Conservation (phyloP, 164 flowering plant species). For the Umbellularia californica region DNA sequence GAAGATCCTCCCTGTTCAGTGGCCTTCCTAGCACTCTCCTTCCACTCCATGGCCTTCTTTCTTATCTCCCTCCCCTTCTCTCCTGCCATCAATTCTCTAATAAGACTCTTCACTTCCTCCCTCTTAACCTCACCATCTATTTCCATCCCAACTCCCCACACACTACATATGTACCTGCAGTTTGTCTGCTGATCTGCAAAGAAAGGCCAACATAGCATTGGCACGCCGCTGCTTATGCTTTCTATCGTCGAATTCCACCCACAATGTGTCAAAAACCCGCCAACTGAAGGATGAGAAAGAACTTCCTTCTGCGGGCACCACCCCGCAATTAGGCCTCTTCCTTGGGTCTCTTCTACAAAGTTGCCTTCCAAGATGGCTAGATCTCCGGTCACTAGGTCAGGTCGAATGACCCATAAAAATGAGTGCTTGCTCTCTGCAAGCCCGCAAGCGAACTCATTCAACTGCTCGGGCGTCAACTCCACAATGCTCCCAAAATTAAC, state of each 20-base stretch:
- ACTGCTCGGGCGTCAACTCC: slow-evolving; percentile 4
- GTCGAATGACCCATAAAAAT: not conserved
- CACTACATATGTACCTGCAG: not conserved
- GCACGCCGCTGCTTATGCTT: not conserved
- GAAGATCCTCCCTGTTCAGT: slow-evolving; percentile 15
- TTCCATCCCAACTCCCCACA: slow-evolving; percentile 2
- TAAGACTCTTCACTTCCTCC: not conserved
- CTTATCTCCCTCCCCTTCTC: slow-evolving; percentile 14
- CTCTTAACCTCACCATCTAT: slow-evolving; percentile 5
- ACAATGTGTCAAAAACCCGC: not conserved
- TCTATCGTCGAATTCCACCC: slow-evolving; percentile 2
- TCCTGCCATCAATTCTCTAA: slow-evolving; percentile 2
- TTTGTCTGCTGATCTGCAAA: slow-evolving; percentile 15
- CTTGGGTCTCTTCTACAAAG: not conserved
- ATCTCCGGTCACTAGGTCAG: not conserved
- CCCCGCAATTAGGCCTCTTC: not conserved
- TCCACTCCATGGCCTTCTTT: slow-evolving; percentile 1
- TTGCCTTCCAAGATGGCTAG: not conserved
- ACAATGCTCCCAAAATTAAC: slow-evolving; percentile 37
- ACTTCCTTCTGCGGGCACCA: slow-evolving; percentile 6
- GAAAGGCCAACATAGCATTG: slow-evolving; percentile 13
- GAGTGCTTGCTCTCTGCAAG: not conserved
- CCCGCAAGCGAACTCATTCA: slow-evolving; percentile 8
- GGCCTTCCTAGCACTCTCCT: slow-evolving; percentile 3
- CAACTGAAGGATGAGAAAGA: slow-evolving; percentile 1